A percentile compares a stretch with the other conserved stretches of the same genome.
Conservation (phyloP, 306 rosid species). For the Arachis hypogaea region DNA sequence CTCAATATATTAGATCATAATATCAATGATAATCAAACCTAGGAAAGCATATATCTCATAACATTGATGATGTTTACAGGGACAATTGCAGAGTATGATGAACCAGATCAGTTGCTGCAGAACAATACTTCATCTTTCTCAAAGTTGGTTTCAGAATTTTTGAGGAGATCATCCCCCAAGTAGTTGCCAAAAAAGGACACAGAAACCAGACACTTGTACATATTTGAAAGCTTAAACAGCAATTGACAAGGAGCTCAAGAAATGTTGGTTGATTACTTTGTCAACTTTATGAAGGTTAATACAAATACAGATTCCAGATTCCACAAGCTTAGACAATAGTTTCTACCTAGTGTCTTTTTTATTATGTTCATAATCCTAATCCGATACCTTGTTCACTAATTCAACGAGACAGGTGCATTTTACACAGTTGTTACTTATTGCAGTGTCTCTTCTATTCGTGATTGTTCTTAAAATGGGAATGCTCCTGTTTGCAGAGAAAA, state of each 20-base stretch:
- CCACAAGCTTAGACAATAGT: background rate
- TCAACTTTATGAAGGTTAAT: background rate
- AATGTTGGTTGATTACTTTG: constrained; percentile 14
- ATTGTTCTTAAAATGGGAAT: too few relatives aligned
- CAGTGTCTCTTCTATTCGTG: background rate
- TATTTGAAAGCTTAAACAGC: background rate
- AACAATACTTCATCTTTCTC: constrained; percentile 73
- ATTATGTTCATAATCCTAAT: background rate
- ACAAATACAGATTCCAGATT: background rate
- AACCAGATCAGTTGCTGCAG: constrained; percentile 63
- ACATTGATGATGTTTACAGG: constrained; percentile 49
- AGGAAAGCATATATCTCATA: constrained; percentile 15
- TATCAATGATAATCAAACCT: constrained; percentile 24
- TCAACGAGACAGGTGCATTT: background rate
- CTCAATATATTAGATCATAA: constrained; percentile 3
- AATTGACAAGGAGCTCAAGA: constrained; percentile 6
- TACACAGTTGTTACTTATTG: background rate
- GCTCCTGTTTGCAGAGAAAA: too few relatives aligned
- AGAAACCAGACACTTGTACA: constrained; percentile 11
- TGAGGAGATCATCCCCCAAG: constrained; percentile 64
- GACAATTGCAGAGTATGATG: constrained; percentile 67
- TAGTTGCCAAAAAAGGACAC: constrained; percentile 21
- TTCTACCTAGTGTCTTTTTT: background rate
- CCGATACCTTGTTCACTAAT: background rate
- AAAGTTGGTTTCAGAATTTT: constrained; percentile 78